phyloP scores from a whole-genome alignment of 768 basidiomycete species.

The Trametes villosa region DNA sequence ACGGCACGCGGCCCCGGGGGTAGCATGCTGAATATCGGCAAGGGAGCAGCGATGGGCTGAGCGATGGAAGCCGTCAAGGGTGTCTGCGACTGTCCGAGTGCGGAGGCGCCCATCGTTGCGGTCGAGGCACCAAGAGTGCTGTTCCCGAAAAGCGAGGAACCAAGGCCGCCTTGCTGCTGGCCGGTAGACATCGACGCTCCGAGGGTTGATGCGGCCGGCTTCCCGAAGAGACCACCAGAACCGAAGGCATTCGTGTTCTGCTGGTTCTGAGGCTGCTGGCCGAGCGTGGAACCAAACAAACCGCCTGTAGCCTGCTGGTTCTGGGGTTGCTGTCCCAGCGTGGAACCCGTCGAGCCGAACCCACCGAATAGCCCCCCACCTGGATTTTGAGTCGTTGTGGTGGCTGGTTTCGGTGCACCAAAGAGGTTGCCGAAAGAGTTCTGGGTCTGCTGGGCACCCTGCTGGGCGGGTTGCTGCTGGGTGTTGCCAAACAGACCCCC shows the following conservation, averaged over 20 bases:
- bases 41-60: conserved; percentile 75
- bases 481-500: conserved; percentile 29
- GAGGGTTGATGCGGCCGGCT: conserved; percentile 54
- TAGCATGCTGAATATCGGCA: conserved; percentile 77
- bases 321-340: conserved; percentile 48
- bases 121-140: conserved; percentile 32
- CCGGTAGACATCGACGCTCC: conserved; percentile 47
- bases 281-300: conserved; percentile 42
- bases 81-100: conserved; percentile 47
- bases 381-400: conserved; percentile 10
- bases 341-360: conserved; percentile 38
- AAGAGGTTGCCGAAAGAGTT: conserved; percentile 24
- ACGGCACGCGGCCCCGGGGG: conserved; percentile 70
- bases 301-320: conserved; percentile 35
- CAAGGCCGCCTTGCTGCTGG: conserved; percentile 39
- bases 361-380: conserved; percentile 37
- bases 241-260: conserved; percentile 47
- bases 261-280: conserved; percentile 44
- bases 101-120: conserved; percentile 44
- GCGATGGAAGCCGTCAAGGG: conserved; percentile 84
- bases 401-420: conserved; percentile 36
- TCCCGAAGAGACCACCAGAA: conserved; percentile 53
- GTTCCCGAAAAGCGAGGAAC: conserved; percentile 39
- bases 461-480: conserved; percentile 19
- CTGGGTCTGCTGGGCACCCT: conserved; percentile 20